A percentile compares a stretch with the other conserved stretches of the same genome.
These are phyloP conservation scores for Cruciata laevipes DNA, from an alignment of 257 asterid species.

Conservation along the genomic window DNA sequence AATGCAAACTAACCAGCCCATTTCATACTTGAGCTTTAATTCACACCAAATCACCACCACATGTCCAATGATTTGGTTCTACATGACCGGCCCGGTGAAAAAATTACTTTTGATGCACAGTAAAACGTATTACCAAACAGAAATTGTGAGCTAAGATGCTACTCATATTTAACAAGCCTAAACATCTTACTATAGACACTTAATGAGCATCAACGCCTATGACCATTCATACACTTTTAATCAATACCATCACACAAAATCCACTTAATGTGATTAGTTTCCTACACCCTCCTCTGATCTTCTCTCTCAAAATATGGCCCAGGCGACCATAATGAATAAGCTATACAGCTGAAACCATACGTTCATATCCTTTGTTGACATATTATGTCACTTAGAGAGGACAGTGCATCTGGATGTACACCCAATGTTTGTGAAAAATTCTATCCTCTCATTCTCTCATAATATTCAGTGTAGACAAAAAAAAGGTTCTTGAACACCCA, in stretches of 20 bases:
- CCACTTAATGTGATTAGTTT: background rate
- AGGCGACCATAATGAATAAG: background rate
- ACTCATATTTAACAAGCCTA: background rate
- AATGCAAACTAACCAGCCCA: background rate
- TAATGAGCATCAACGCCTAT: background rate
- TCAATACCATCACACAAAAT: background rate
- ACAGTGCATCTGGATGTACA: background rate
- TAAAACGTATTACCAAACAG: background rate
- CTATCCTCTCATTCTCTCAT: background rate
- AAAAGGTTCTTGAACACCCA: background rate
- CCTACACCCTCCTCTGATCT: background rate
- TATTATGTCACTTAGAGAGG: background rate
- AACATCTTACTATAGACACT: background rate
- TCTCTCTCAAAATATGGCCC: background rate
- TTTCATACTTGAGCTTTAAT: background rate
- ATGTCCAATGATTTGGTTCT: slow-evolving; percentile 2
- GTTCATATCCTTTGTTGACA: background rate
- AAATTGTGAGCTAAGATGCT: background rate
- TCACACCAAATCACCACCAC: background rate
- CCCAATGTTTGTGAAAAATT: background rate
- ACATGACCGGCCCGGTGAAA: background rate
- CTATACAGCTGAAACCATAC: background rate
- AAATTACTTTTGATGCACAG: background rate
- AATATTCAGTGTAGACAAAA: background rate
- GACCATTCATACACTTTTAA: background rate